Evolutionary conservation across 2,329 filamentous ascomycete genomes (phyloP).

Genomic region (Ophiocordyceps camponoti-rufipedis): DNA sequence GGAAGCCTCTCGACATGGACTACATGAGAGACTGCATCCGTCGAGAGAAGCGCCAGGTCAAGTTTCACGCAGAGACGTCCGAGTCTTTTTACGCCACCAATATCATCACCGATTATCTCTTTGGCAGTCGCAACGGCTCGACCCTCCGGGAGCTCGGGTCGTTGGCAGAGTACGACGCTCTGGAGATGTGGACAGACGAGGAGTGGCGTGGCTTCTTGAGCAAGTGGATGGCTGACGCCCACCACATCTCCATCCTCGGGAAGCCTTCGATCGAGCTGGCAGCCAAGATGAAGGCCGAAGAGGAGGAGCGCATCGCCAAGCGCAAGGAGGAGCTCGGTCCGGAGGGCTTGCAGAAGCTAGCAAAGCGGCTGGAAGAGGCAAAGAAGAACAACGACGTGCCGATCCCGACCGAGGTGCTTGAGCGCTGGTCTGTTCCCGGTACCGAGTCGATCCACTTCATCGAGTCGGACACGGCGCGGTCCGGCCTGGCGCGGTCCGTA

Average conservation of each 20-base stretch:
- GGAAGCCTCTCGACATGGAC: constrained; percentile 68
- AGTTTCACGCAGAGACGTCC: constrained; percentile 67
- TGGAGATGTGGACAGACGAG: constrained; percentile 65
- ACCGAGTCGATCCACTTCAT: constrained; percentile 93
- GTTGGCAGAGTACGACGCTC: constrained; percentile 41
- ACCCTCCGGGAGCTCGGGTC: constrained; percentile 43
- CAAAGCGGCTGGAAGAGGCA: constrained; percentile 59
- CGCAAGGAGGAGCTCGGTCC: constrained; percentile 64
- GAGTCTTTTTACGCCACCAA: constrained; percentile 67
- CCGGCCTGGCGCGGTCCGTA: constrained; percentile 56
- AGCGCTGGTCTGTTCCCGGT: constrained; percentile 63
- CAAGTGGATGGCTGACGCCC: constrained; percentile 70
- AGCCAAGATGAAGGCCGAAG: constrained; percentile 63
- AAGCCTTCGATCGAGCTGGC: constrained; percentile 69
- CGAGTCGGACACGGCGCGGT: constrained; percentile 65
- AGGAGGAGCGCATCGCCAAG: constrained; percentile 59
- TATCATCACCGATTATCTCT: constrained; percentile 84
- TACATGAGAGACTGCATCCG: constrained; percentile 81
- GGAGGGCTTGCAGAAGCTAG: constrained; percentile 62
- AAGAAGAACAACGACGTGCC: constrained; percentile 78
- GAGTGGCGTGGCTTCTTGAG: constrained; percentile 71
- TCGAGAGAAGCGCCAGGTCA: constrained; percentile 63
- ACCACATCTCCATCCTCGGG: constrained; percentile 75
- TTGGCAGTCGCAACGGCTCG: constrained; percentile 69
- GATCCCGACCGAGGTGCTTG: constrained; percentile 68